Evolutionary conservation across 2,329 filamentous ascomycete species (phyloP).

Genomic region (Botrytis squamosa): DNA sequence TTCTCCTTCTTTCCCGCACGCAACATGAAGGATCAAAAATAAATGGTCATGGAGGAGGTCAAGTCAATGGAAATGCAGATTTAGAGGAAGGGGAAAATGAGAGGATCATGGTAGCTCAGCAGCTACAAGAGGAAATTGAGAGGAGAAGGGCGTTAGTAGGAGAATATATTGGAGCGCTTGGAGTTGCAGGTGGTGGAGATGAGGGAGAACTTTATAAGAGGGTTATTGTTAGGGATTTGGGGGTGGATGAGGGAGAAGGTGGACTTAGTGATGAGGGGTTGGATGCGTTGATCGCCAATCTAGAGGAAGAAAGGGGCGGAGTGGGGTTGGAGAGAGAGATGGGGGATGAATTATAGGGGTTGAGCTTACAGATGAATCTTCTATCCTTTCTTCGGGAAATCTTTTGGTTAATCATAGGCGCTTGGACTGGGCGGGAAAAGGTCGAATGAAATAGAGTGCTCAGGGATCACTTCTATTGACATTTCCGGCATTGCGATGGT

Average conservation of each 20-base stretch:
- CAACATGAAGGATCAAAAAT: slow-evolving; percentile 48
- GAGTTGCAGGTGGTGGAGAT: slow-evolving; percentile 68
- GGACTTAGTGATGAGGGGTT: slow-evolving; percentile 40
- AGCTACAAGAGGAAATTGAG: slow-evolving; percentile 56
- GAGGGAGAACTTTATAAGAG: slow-evolving; percentile 69
- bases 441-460: neutral
- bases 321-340: slow-evolving; percentile 16
- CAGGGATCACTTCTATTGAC: neutral
- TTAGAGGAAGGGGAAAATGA: slow-evolving; percentile 52
- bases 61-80: neutral
- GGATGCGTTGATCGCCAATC: slow-evolving; percentile 33
- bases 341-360: neutral
- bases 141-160: slow-evolving; percentile 54
- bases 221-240: slow-evolving; percentile 37
- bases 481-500: slow-evolving; percentile 3
- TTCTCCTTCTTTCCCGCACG: slow-evolving; percentile 40
- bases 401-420: neutral
- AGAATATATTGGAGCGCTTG: slow-evolving; percentile 68
- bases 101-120: slow-evolving; percentile 56
- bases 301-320: slow-evolving; percentile 29
- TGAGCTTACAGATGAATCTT: neutral
- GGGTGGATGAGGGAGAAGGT: slow-evolving; percentile 45
- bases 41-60: slow-evolving; percentile 47
- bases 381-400: neutral
- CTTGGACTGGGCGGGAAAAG: neutral